Evolutionary conservation across 2,329 filamentous ascomycete species (phyloP), one percentile per base, ranked within the genome.

Genomic region (Cercospora zeina): DNA sequence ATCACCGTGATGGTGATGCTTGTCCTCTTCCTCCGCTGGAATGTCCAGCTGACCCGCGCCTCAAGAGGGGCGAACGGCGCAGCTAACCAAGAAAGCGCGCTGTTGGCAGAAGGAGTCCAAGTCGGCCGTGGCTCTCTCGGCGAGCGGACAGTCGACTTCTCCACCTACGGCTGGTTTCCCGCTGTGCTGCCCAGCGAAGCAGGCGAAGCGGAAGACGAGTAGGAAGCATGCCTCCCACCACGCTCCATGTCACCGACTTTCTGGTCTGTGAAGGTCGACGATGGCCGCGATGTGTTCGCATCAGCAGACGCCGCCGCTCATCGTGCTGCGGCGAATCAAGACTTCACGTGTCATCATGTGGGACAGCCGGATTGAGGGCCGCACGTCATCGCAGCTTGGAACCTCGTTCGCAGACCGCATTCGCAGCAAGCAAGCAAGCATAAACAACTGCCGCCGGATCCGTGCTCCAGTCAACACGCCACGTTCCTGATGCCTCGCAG

Each of bases 161-260:
- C 64, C 7, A 71, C 65, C 24, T 82, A 78, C 66, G 81, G 81
- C 51, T 83, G 81, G 81, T 83, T 82, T 60, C 77, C 76, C 9
- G 64, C 69, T 50, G 62, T 68, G 6, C 65, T 77, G 21, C 75
- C 73, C 11, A 73, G 72, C 60, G 69, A 71, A 39, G 67, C 65
- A 30, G 65, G 59, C 16, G 68, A 71, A 51, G 65, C 69, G 51
- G 68, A 66, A 34, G 62, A 64, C 14, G 59, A 59, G 14, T 47
- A 42, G 21, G 19, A 53, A 24, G n/a, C 33, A 30, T 5, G 6
- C 19, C 4, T 19, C 34, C 4, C 19, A 5, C 10, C 56, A 37
- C 16, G 56, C 45, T 53, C 47, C 19, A 33, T 59, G 56, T 53
- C 47, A 33, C 56, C 47, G 47, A 31, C 56, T 30, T 24, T 59